phyloP scores from a whole-genome alignment of 331 rosid species.

The Malus hybrid region DNA sequence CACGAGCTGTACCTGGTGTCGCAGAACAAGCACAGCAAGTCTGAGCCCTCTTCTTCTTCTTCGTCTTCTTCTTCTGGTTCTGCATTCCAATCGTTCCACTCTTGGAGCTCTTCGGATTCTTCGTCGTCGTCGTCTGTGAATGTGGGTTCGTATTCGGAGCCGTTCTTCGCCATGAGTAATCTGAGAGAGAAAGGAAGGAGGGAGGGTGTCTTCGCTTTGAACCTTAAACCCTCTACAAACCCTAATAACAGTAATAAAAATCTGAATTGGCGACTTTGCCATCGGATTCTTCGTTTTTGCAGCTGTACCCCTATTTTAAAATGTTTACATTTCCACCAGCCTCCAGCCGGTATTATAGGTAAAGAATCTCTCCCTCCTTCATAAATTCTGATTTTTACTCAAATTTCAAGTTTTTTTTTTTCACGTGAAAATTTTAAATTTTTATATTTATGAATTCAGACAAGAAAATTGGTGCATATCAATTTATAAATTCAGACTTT shows the following conservation, averaged over 20 bases:
- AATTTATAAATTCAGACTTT: no score
- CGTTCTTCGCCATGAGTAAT: background rate
- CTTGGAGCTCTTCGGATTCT: constrained; percentile 23
- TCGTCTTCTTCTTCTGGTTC: constrained; percentile 37
- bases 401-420: no score
- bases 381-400: no score
- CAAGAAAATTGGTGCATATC: no score
- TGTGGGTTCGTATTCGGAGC: background rate
- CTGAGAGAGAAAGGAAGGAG: background rate
- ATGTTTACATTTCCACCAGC: background rate
- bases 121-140: constrained; percentile 22
- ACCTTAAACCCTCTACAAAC: constrained; percentile 2
- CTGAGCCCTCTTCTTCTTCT: constrained; percentile 32
- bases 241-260: background rate
- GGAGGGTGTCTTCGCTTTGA: background rate
- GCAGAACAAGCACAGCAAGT: constrained; percentile 63
- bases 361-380: no score
- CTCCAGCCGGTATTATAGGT: no score
- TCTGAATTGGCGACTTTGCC: background rate
- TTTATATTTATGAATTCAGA: no score
- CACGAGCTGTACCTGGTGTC: constrained; percentile 35
- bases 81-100: constrained; percentile 59
- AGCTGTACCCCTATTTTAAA: background rate
- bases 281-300: background rate
- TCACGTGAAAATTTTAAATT: no score